These are phyloP conservation scores for Epicoccum nigrum DNA, from an alignment of 2,329 filamentous ascomycete genomes.

Conservation along the genomic window DNA sequence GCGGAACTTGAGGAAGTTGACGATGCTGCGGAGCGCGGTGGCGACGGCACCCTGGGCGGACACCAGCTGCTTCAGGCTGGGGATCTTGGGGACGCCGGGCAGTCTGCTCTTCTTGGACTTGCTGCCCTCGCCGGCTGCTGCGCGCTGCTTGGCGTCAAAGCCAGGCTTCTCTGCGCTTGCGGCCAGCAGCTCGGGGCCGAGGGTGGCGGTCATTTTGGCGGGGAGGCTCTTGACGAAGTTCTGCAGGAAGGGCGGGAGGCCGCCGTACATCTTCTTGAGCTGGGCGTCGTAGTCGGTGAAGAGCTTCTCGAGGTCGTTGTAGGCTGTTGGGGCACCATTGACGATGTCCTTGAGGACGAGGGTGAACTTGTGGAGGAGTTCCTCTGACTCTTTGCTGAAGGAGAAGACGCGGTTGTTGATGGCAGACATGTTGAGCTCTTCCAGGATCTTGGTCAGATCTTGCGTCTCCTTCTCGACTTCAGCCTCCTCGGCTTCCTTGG, in stretches of 20 bases:
- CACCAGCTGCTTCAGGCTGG: constrained; percentile 77
- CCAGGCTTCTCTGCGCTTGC: constrained; percentile 72
- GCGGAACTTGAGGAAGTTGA: constrained; percentile 82
- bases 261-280: constrained; percentile 66
- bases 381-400: constrained; percentile 81
- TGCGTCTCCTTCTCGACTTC: constrained; percentile 63
- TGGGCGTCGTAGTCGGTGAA: constrained; percentile 68
- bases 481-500: constrained; percentile 47
- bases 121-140: constrained; percentile 19
- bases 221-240: constrained; percentile 86
- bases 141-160: constrained; percentile 48
- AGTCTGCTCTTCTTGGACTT: constrained; percentile 62
- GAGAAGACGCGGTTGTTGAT: constrained; percentile 86
- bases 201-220: constrained; percentile 74
- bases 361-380: constrained; percentile 83
- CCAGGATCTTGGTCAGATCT: constrained; percentile 80
- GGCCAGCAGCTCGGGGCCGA: constrained; percentile 83
- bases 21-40: constrained; percentile 84
- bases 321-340: constrained; percentile 91
- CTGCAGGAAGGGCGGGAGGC: constrained; percentile 79
- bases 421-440: constrained; percentile 81
- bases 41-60: constrained; percentile 87
- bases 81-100: constrained; percentile 61
- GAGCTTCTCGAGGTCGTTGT: constrained; percentile 80
- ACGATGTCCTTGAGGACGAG: constrained; percentile 89